A percentile compares a stretch with the other conserved stretches of the same genome.
Evolutionary conservation across 148 eudicot species (phyloP).

Genomic region (Camellia sinensis): DNA sequence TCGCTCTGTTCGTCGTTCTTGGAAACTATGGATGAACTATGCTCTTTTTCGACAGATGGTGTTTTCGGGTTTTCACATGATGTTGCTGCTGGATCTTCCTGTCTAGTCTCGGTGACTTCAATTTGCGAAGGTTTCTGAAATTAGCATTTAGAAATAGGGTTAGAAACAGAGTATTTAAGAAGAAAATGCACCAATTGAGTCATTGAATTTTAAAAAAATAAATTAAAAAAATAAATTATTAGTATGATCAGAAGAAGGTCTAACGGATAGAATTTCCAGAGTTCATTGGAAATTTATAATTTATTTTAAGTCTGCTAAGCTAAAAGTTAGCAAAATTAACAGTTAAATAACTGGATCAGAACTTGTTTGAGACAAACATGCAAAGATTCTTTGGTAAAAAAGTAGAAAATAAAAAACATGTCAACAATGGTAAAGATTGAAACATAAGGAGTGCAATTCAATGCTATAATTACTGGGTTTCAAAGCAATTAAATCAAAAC

Average conservation of each 20-base stretch:
- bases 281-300: too few species aligned
- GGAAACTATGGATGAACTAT: constrained; percentile 11
- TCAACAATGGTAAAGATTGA: not conserved
- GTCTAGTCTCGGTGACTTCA: constrained; percentile 19
- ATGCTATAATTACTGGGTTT: not conserved
- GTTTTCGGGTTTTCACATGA: constrained; percentile 27
- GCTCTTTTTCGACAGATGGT: constrained; percentile 17
- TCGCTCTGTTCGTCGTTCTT: constrained; percentile 37
- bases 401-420: not conserved
- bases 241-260: not conserved
- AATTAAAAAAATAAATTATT: too few species aligned
- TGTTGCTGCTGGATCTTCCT: constrained; percentile 27
- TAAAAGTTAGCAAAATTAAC: not conserved
- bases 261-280: not conserved
- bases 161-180: too few species aligned
- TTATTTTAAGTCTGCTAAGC: too few species aligned
- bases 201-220: too few species aligned
- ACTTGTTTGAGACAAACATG: not conserved
- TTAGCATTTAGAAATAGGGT: not conserved
- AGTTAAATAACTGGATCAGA: not conserved
- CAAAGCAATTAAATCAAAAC: not conserved
- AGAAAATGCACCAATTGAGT: too few species aligned
- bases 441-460: not conserved
- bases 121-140: constrained; percentile 36
- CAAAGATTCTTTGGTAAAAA: not conserved